Evolutionary conservation across 78 protist genomes (phyloP).

Genomic region (Reticulomyxa filosa): DNA sequence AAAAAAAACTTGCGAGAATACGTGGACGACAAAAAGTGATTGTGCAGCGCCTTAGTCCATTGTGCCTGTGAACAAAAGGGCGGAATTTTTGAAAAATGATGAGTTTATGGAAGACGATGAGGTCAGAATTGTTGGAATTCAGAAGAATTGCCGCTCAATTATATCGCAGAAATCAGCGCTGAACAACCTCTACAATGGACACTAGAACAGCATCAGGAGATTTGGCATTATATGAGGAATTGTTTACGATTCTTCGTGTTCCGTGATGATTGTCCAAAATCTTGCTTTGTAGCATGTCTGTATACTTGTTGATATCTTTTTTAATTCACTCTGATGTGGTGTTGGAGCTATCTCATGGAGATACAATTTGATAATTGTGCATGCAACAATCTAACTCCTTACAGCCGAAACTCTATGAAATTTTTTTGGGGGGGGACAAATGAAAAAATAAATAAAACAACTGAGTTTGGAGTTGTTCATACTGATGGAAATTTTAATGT

Average conservation of each 20-base stretch:
- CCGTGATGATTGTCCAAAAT: slow-evolving; percentile 14
- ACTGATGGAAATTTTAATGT: too few relatives aligned
- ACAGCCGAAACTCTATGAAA: too few relatives aligned
- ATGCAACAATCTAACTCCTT: too few relatives aligned
- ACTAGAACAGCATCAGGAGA: slow-evolving; percentile 73
- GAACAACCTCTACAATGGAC: slow-evolving; percentile 56
- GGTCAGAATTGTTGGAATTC: slow-evolving; percentile 80
- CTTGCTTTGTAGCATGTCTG: slow-evolving; percentile 82
- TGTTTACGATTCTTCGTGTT: slow-evolving; percentile 78
- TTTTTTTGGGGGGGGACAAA: too few relatives aligned
- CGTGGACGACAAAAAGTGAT: too few relatives aligned
- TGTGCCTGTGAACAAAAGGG: too few relatives aligned
- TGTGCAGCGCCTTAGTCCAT: too few relatives aligned
- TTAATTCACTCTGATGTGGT: slow-evolving; percentile 43
- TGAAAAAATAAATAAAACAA: too few relatives aligned
- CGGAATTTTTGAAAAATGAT: too few relatives aligned
- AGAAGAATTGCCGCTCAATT: slow-evolving; percentile 79
- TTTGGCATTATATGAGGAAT: slow-evolving; percentile 53
- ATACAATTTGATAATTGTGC: slow-evolving; percentile 69
- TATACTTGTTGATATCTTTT: slow-evolving; percentile 88
- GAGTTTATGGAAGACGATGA: too few relatives aligned
- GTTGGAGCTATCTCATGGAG: slow-evolving; percentile 90
- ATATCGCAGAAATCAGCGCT: slow-evolving; percentile 47
- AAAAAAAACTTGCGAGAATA: too few relatives aligned
- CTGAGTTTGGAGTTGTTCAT: too few relatives aligned